phyloP scores from a whole-genome alignment of 106 monocot species.

The Platanthera guangdongensis region DNA sequence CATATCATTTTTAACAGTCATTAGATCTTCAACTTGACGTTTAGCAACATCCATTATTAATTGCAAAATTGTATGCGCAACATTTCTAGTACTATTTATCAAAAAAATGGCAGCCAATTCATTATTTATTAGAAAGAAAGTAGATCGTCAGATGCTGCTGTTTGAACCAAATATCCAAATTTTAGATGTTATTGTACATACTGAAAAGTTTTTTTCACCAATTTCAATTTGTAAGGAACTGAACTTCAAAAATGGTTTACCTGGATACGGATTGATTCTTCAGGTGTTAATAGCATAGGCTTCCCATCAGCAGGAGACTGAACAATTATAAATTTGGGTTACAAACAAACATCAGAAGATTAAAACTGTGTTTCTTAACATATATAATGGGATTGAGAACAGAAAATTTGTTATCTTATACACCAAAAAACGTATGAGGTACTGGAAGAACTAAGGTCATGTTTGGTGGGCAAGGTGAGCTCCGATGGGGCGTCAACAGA shows the following conservation, averaged over 20 bases:
- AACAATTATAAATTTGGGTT: neutral
- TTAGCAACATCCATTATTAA: neutral
- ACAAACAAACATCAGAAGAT: neutral
- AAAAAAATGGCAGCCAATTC: neutral
- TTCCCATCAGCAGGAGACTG: slow-evolving; percentile 99
- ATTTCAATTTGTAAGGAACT: neutral
- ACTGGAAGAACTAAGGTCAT: too few species aligned
- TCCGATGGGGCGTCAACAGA: too few species aligned
- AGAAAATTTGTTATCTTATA: neutral
- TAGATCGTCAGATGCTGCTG: neutral
- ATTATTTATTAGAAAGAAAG: neutral
- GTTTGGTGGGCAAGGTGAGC: too few species aligned
- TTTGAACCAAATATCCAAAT: neutral
- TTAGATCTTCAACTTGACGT: neutral
- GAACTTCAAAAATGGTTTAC: slow-evolving; percentile 21
- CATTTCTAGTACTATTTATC: neutral
- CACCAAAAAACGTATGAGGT: neutral
- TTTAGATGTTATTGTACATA: neutral
- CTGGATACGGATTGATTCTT: slow-evolving; percentile 97
- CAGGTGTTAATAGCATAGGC: slow-evolving; percentile 97
- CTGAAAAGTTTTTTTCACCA: neutral
- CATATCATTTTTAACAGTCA: neutral
- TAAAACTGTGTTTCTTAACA: neutral
- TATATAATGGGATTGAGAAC: neutral
- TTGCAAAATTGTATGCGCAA: neutral